Base-by-base conservation (phyloP, 331 rosid species). In the Malus hybrid region DNA sequence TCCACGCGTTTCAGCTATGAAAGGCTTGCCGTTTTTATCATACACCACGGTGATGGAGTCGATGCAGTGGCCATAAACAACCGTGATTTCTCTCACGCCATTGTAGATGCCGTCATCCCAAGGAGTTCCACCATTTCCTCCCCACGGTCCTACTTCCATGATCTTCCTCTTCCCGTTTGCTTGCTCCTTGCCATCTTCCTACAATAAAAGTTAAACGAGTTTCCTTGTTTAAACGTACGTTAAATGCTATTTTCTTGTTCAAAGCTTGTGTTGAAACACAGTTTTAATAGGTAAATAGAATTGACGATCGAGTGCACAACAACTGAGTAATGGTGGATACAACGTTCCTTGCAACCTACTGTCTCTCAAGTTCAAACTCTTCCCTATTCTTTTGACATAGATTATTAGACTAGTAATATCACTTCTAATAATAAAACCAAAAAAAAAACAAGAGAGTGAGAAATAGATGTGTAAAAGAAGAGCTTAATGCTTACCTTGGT, bases 71-170 rank as follows among this genome's bases (percentile, higher is more conserved):
- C 72, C 92, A 54, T 82, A 87, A 68, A 73, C 83, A 1, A 91
- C 76, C 4, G 73, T 78, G 71, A 89, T 78, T 81, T 84, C 89
- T 72, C 92, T 86, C 46, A 91, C 81, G 15, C 92, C 93, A 33
- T 64, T 65, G 80, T 82, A 87, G 75, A 59, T 36, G n/a, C 97
- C 92, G 70, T 89, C 94, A 52, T 89, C 94, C 97, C 92, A 91
- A 68, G 48, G 77, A 39, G n/a, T 78, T 57, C 94, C 97, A 1
- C 94, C 94, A 14, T 80, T 81, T 52, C 97, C 94, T 71, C 92
- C 93, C 93, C 90, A 87, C 56, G 93, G 88, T 74, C 90, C 96
- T 76, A 85, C 76, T 54, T 36, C 7, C 42, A 83, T 50, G 77
- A 75, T 85, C 57, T 48, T 88, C 80, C 59, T 85, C 81, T 76